Conservation (phyloP, 139 green algal genomes). For the Micractinium conductrix region DNA sequence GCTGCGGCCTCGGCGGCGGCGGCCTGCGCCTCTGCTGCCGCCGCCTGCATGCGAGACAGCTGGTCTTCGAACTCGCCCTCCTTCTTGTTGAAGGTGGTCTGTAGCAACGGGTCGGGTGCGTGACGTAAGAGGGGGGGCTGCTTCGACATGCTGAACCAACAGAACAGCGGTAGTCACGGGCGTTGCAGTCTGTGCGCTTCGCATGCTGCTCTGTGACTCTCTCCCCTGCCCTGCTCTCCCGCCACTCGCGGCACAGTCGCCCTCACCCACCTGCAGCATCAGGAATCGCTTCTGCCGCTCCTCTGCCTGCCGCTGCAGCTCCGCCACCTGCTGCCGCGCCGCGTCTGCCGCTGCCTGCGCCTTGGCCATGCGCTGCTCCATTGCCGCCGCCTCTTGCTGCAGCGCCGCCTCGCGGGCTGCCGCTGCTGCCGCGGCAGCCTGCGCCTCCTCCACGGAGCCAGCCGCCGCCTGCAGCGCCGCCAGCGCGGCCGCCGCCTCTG, state of each 20-base stretch:
- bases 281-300: conserved; percentile 54
- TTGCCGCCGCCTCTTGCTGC: background rate
- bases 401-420: background rate
- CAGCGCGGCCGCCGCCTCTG: conserved; percentile 1
- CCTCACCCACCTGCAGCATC: conserved; percentile 21
- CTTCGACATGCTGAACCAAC: no score
- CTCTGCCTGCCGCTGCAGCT: conserved; percentile 26
- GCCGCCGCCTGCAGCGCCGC: background rate
- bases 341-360: conserved; percentile 4
- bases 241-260: no score
- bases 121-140: no score
- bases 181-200: no score
- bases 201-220: no score
- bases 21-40: background rate
- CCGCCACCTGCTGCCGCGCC: background rate
- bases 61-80: conserved; percentile 27
- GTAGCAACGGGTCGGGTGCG: no score
- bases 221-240: no score
- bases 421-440: background rate
- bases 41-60: conserved; percentile 24
- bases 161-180: no score
- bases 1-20: conserved; percentile 1
- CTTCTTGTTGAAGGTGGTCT: conserved; percentile 44
- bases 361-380: background rate
- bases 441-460: background rate